Percentiles rank a stretch among this genome's conserved stretches.
phyloP scores from a whole-genome alignment of 1,139 yeast species.

The Magnusiomyces fungicola region DNA sequence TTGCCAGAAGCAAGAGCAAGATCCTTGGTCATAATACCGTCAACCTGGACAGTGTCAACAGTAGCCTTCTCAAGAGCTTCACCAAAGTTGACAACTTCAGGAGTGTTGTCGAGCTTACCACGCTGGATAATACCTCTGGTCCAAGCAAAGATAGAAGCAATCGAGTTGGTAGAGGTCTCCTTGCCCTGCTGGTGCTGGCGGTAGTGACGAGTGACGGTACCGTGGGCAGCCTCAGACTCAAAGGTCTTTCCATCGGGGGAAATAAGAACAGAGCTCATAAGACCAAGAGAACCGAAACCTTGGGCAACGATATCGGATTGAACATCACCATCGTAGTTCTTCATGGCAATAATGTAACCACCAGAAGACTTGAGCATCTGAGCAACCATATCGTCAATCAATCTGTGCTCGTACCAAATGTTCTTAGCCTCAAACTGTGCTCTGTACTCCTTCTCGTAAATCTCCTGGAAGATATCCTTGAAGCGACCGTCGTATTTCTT shows the following conservation, averaged over 20 bases:
- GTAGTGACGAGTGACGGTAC: constrained; percentile 94
- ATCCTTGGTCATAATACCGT: constrained; percentile 92
- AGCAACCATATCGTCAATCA: constrained; percentile 97
- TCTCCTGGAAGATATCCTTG: constrained; percentile 82
- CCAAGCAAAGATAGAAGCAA: constrained; percentile 98
- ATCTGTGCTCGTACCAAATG: constrained; percentile 92
- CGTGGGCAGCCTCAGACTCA: constrained; percentile 96
- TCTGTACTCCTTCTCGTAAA: constrained; percentile 67
- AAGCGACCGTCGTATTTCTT: constrained; percentile 91
- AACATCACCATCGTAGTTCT: constrained; percentile 96
- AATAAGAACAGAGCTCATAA: constrained; percentile 90
- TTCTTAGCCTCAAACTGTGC: constrained; percentile 63
- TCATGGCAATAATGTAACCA: constrained; percentile 90
- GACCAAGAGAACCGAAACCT: constrained; percentile 93
- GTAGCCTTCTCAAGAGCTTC: constrained; percentile 72
- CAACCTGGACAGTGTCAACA: constrained; percentile 75
- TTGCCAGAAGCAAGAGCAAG: constrained; percentile 82
- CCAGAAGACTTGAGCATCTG: constrained; percentile 96
- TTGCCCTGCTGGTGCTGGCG: constrained; percentile 93
- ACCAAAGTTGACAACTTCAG: constrained; percentile 76
- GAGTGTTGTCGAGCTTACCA: constrained; percentile 80
- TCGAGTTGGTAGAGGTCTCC: constrained; percentile 96
- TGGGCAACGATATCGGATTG: constrained; percentile 96
- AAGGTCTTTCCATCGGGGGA: constrained; percentile 95
- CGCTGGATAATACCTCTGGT: constrained; percentile 86